Evolutionary conservation across 495 filamentous ascomycete species (phyloP).

Genomic region (Cetradonia linearis): DNA sequence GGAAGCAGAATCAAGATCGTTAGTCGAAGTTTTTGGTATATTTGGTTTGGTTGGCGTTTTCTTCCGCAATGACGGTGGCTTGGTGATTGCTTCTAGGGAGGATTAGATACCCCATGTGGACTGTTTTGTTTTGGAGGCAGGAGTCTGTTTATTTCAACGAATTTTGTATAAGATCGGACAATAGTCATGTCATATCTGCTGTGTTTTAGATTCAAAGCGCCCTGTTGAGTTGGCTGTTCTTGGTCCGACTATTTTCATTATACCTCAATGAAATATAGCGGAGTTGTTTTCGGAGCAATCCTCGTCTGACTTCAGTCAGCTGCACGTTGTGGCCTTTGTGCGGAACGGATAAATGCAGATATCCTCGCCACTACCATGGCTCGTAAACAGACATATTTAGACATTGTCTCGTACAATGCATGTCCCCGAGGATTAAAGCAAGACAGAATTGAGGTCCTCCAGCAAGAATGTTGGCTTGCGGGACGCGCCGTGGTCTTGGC

Average conservation of each 20-base stretch:
- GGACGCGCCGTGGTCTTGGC: constrained; percentile 4
- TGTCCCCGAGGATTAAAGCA: not conserved
- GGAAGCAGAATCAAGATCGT: constrained; percentile 12
- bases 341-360: not conserved
- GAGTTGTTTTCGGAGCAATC: not conserved
- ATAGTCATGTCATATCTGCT: not conserved
- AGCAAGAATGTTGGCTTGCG: not conserved
- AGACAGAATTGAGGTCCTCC: not conserved
- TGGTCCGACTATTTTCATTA: not conserved
- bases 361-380: not conserved
- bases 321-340: not conserved
- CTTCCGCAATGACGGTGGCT: not conserved
- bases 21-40: not conserved
- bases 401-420: not conserved
- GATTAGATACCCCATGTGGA: constrained; percentile 1
- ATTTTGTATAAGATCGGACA: not conserved
- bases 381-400: not conserved
- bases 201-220: not conserved
- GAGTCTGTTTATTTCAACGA: not conserved
- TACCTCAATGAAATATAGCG: not conserved
- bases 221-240: not conserved
- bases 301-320: not conserved
- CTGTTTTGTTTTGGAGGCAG: not conserved
- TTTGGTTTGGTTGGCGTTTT: not conserved
- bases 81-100: not conserved